Evolutionary conservation across 441 rosid species (phyloP).

Genomic region (Manihot esculenta): DNA sequence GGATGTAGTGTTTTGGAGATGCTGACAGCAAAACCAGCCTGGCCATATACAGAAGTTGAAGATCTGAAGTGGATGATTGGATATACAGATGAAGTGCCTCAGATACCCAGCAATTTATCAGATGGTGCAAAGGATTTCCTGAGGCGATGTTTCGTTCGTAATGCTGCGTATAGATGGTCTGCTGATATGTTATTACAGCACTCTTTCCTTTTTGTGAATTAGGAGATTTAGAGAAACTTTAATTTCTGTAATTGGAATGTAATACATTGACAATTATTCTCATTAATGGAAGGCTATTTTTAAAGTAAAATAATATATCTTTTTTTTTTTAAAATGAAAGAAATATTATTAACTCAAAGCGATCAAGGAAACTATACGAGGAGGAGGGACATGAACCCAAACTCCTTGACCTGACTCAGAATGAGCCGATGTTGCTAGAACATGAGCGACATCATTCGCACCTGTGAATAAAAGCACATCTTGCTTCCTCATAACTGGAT

Average conservation of each 20-base stretch:
- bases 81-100: background rate
- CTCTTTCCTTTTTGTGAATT: background rate
- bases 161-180: background rate
- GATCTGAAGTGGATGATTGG: slow-evolving; percentile 3
- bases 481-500: too few relatives aligned
- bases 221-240: background rate
- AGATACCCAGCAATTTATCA: background rate
- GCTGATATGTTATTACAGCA: background rate
- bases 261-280: background rate
- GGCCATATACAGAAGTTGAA: background rate
- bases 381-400: too few relatives aligned
- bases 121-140: slow-evolving; percentile 15
- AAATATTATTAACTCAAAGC: too few relatives aligned
- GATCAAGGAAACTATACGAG: too few relatives aligned
- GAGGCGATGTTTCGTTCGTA: background rate
- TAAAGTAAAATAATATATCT: too few relatives aligned
- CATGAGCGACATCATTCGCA: too few relatives aligned
- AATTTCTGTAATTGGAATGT: background rate
- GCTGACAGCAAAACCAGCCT: slow-evolving; percentile 11
- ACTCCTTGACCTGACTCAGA: too few relatives aligned
- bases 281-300: too few relatives aligned
- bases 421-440: too few relatives aligned
- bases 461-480: too few relatives aligned
- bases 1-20: slow-evolving; percentile 12
- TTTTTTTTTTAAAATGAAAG: too few relatives aligned